Evolutionary conservation across 768 basidiomycete genomes (phyloP).

Genomic region (Xerocomellus intermedius): DNA sequence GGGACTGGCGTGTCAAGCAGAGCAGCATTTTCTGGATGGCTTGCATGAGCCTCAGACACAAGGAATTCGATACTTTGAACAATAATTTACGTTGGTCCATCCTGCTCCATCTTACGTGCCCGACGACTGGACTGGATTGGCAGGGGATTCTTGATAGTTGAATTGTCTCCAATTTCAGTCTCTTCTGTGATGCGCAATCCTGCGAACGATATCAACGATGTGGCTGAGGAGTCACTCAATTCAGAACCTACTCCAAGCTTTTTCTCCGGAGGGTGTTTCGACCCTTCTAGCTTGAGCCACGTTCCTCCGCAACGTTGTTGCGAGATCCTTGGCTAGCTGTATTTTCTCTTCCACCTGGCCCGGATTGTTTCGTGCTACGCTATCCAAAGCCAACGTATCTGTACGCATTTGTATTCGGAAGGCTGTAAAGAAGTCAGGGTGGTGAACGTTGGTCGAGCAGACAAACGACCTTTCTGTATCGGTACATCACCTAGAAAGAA

Average conservation of each 20-base stretch:
- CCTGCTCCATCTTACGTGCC: conserved; percentile 44
- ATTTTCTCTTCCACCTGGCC: conserved; percentile 52
- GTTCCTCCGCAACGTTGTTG: conserved; percentile 72
- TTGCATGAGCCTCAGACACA: conserved; percentile 27
- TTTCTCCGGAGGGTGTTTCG: conserved; percentile 33
- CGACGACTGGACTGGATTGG: conserved; percentile 47
- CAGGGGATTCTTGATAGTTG: conserved; percentile 64
- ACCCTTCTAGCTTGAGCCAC: conserved; percentile 76
- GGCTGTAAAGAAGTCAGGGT: conserved; percentile 42
- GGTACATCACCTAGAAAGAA: conserved; percentile 49
- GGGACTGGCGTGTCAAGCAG: conserved; percentile 27
- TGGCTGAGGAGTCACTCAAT: neutral
- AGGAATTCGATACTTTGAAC: conserved; percentile 29
- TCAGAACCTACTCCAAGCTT: conserved; percentile 55
- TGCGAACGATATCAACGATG: conserved; percentile 27
- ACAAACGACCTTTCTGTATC: conserved; percentile 46
- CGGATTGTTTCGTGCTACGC: conserved; percentile 43
- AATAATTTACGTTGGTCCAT: conserved; percentile 27
- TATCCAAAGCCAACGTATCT: conserved; percentile 45
- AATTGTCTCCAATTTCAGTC: conserved; percentile 87
- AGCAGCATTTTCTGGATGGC: conserved; percentile 33
- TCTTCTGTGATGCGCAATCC: conserved; percentile 72
- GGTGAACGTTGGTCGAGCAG: neutral
- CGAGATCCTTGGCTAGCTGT: conserved; percentile 66
- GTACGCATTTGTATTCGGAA: conserved; percentile 67